Percentiles rank a stretch among this genome's conserved stretches.
Evolutionary conservation across 2,329 filamentous ascomycete genomes (phyloP).

Genomic region (Macrophomina tecta): DNA sequence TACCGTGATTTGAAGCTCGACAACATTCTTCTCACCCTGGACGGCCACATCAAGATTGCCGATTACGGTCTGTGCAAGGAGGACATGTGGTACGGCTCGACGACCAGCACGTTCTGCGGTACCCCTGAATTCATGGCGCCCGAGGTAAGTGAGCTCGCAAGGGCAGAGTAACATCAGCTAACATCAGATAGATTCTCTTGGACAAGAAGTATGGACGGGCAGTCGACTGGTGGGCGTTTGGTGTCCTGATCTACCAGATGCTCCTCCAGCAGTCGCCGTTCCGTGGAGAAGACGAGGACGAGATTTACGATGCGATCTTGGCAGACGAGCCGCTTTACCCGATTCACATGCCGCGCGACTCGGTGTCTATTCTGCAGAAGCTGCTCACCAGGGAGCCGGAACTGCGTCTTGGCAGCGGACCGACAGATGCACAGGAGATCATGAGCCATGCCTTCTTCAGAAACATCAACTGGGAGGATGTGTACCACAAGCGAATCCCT

Average conservation of each 20-base stretch:
- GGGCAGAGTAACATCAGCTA: constrained; percentile 11
- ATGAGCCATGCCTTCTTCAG: constrained; percentile 99
- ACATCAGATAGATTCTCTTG: constrained; percentile 73
- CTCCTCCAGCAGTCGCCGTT: constrained; percentile 98
- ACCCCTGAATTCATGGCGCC: constrained; percentile 99
- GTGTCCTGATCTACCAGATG: constrained; percentile 99
- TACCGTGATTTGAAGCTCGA: constrained; percentile 84
- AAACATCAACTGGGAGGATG: constrained; percentile 98
- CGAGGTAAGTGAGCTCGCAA: constrained; percentile 65
- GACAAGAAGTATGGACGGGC: constrained; percentile 98
- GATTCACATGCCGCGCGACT: constrained; percentile 98
- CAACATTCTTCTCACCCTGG: constrained; percentile 90
- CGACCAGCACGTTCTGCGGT: constrained; percentile 96
- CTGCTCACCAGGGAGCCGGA: constrained; percentile 94
- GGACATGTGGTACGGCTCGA: constrained; percentile 99
- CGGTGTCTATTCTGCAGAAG: constrained; percentile 96
- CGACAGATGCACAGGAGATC: constrained; percentile 96
- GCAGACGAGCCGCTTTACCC: constrained; percentile 97
- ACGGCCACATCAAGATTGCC: constrained; percentile 97
- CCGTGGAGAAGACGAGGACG: constrained; percentile 97
- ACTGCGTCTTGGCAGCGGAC: constrained; percentile 87
- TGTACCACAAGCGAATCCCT: constrained; percentile 90
- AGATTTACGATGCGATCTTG: constrained; percentile 98
- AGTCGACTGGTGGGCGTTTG: constrained; percentile 99
- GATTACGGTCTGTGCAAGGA: constrained; percentile 99